These are phyloP conservation scores for Mucor mucedo DNA, from an alignment of 371 early-diverging fungal genomes.

Conservation along the genomic window DNA sequence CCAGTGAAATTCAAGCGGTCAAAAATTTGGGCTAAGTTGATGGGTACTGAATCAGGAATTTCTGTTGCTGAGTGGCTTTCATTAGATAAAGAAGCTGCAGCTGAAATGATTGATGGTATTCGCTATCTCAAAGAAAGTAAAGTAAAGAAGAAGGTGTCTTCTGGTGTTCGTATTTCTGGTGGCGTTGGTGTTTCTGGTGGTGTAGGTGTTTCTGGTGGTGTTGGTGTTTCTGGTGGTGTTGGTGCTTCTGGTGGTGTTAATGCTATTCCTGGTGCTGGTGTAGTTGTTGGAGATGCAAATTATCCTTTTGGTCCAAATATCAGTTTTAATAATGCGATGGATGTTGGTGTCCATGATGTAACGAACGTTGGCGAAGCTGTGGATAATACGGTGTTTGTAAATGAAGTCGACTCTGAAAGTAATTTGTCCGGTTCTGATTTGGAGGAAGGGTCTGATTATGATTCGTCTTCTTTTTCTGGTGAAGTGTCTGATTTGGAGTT, in stretches of 20 bases:
- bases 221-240: not conserved
- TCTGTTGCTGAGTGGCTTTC: not conserved
- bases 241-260: not conserved
- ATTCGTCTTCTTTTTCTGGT: too few relatives aligned
- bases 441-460: too few relatives aligned
- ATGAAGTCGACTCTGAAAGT: too few relatives aligned
- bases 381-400: conserved; percentile 1
- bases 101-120: not conserved
- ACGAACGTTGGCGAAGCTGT: not conserved
- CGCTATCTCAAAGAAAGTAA: not conserved
- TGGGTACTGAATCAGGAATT: not conserved
- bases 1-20: not conserved
- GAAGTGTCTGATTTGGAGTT: too few relatives aligned
- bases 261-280: not conserved
- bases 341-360: not conserved
- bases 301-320: too few relatives aligned
- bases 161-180: not conserved
- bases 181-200: conserved; percentile 2
- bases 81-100: not conserved
- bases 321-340: not conserved
- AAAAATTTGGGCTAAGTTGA: not conserved
- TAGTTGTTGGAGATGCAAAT: not conserved
- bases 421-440: too few relatives aligned
- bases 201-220: not conserved
- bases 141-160: not conserved